Evolutionary conservation across 1,139 yeast genomes (phyloP).

Genomic region (Blastobotrys apis): DNA sequence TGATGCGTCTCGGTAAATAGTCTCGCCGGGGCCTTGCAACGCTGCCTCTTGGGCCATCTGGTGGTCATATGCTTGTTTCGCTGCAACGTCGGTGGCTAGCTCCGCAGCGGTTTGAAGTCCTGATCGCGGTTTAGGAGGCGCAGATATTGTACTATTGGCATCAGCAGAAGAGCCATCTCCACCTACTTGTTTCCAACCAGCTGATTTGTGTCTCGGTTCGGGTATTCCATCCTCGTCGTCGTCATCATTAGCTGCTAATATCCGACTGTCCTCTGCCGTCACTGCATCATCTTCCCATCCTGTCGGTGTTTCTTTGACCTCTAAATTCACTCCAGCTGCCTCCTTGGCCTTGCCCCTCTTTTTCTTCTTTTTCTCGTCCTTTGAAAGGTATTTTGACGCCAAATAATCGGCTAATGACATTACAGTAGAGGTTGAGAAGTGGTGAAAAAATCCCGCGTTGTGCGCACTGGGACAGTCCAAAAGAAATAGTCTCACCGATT

Average conservation of each 20-base stretch:
- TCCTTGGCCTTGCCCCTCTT: conserved; percentile 27
- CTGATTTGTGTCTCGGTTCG: conserved; percentile 9
- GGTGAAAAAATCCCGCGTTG: too few species aligned
- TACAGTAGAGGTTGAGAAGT: too few species aligned
- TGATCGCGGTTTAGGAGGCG: neutral
- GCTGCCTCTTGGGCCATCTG: conserved; percentile 8
- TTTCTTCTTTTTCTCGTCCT: conserved; percentile 27
- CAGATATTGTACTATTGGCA: too few species aligned
- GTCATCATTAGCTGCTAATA: conserved; percentile 10
- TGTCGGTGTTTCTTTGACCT: conserved; percentile 27
- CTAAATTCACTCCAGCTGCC: conserved; percentile 15
- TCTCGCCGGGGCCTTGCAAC: conserved; percentile 30
- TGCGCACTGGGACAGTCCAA: too few species aligned
- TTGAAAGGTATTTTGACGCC: conserved; percentile 42
- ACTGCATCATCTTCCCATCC: conserved; percentile 21
- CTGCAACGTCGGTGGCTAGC: conserved; percentile 36
- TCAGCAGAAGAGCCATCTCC: neutral
- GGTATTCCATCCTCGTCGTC: conserved; percentile 5
- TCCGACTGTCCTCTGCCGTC: neutral
- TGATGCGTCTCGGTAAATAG: conserved; percentile 56
- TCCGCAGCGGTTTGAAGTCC: conserved; percentile 46
- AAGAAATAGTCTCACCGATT: too few species aligned
- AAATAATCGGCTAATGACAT: conserved; percentile 53
- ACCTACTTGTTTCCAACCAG: conserved; percentile 20
- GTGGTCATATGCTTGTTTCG: conserved; percentile 30